Evolutionary conservation across 768 basidiomycete species (phyloP), one percentile per base, ranked within the genome.

Genomic region (Aureoboletus auriporus): DNA sequence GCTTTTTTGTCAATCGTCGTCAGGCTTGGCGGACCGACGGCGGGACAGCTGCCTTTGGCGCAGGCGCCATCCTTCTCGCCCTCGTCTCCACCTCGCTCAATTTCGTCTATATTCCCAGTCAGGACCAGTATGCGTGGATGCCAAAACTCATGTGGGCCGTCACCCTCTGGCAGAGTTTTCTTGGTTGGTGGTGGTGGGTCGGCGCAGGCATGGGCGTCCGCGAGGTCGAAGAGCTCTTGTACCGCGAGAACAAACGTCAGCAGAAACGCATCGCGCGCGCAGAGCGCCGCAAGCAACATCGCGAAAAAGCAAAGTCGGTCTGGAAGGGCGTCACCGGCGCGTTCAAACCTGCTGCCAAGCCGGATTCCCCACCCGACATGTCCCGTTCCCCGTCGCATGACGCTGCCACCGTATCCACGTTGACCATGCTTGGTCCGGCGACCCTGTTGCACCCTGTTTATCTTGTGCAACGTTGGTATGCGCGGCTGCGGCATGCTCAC

Each of bases 141-240:
- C 89, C 92, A 1, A 81, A 84, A 20, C 74, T 97, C 44, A 82
- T 92, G 68, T 94, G 92, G 83, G 84, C 88, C 8, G 83, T 96
- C 43, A 82, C 97, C 10, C 78, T 98, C 16, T 99, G 96, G 96
- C 96, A 99, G 74, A 91, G 83, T 67, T 95, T 94, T 68, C 69
- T 96, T 17, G 93, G 90, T 0, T 97, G 92, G 91, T 97, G 93
- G 93, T 97, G 93, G 93, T 97, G 93, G 93, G 92, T 93, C 12
- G 93, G 93, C n/a, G 82, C 87, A 2, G 88, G 92, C 6, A 90
- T 87, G 75, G 89, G 85, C 8, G 76, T 84, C 4, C 75, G 78
- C 27, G 85, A 86, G 54, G 74, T 89, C 42, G 83, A 88, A 57
- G 78, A 89, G 47, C 74, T 81, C 47, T 65, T 85, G 39, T 52